Conservation (phyloP, 305 asterid species). For the Plantago coronopus region DNA sequence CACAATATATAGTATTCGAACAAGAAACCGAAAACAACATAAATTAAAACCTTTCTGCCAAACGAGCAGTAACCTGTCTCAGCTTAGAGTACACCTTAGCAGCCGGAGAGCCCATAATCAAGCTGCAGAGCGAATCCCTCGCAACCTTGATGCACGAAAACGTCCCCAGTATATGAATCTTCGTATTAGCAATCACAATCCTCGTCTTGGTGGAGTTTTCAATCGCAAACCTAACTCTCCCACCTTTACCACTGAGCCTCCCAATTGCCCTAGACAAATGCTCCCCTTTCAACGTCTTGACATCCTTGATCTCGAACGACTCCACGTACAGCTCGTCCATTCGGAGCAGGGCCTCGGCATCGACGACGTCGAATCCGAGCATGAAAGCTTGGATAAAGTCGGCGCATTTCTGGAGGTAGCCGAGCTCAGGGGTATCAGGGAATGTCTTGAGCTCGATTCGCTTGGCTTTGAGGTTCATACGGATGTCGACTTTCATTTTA, state of each 20-base stretch:
- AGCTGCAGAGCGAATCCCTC: conserved; percentile 70
- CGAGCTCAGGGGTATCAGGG: conserved; percentile 67
- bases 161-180: conserved; percentile 72
- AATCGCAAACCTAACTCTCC: conserved; percentile 76
- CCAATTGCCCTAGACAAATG: conserved; percentile 84
- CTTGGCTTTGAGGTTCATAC: conserved; percentile 81
- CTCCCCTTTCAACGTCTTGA: conserved; percentile 77
- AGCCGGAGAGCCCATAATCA: conserved; percentile 80
- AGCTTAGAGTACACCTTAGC: conserved; percentile 82
- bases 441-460: conserved; percentile 83
- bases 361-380: conserved; percentile 72
- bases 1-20: background rate
- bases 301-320: conserved; percentile 81
- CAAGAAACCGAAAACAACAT: background rate
- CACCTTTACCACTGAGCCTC: conserved; percentile 80
- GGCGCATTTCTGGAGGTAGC: conserved; percentile 77
- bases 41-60: conserved; percentile 59
- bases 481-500: conserved; percentile 74
- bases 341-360: conserved; percentile 71
- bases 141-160: conserved; percentile 70
- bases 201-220: conserved; percentile 75
- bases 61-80: conserved; percentile 60
- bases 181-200: conserved; percentile 71
- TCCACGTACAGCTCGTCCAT: conserved; percentile 76
- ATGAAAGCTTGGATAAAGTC: conserved; percentile 84